Evolutionary conservation across 345 rosid genomes (phyloP).

Genomic region (Limnanthes douglasii): DNA sequence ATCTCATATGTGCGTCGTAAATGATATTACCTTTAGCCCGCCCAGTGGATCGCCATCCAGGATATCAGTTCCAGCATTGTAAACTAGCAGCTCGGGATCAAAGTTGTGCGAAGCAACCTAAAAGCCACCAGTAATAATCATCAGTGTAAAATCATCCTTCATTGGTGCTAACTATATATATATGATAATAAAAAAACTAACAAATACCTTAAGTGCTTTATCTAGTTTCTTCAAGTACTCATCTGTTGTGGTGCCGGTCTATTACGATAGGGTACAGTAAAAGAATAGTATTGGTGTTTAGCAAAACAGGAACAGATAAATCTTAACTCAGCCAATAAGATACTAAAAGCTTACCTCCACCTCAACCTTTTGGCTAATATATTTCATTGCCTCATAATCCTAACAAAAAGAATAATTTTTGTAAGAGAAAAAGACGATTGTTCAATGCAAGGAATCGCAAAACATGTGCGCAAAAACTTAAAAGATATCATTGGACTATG

Average conservation of each 20-base stretch:
- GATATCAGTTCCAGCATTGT: conserved; percentile 97
- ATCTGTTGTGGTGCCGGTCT: conserved; percentile 75
- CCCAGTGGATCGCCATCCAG: conserved; percentile 96
- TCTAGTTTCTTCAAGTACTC: conserved; percentile 63
- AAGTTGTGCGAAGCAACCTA: conserved; percentile 59
- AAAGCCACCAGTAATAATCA: conserved; percentile 6
- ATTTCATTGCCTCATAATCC: conserved; percentile 69
- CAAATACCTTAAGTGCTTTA: conserved; percentile 83
- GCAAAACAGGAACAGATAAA: conserved; percentile 1
- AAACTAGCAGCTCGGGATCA: conserved; percentile 65
- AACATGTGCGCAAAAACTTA: too few species aligned
- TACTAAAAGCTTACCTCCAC: conserved; percentile 32
- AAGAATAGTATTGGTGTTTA: conserved; percentile 1
- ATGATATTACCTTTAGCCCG: conserved; percentile 41
- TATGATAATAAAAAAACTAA: too few species aligned
- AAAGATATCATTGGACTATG: neutral
- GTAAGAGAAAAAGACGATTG: too few species aligned
- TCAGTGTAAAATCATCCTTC: too few species aligned
- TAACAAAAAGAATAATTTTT: conserved; percentile 12
- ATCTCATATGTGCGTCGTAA: too few species aligned
- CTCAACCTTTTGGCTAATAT: conserved; percentile 70
- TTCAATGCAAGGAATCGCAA: too few species aligned
- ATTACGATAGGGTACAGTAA: conserved; percentile 6
- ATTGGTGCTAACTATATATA: too few species aligned
- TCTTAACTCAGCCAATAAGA: conserved; percentile 4